These are phyloP conservation scores for Ascodesmis nigricans DNA, from an alignment of 495 filamentous ascomycete genomes.

Conservation along the genomic window DNA sequence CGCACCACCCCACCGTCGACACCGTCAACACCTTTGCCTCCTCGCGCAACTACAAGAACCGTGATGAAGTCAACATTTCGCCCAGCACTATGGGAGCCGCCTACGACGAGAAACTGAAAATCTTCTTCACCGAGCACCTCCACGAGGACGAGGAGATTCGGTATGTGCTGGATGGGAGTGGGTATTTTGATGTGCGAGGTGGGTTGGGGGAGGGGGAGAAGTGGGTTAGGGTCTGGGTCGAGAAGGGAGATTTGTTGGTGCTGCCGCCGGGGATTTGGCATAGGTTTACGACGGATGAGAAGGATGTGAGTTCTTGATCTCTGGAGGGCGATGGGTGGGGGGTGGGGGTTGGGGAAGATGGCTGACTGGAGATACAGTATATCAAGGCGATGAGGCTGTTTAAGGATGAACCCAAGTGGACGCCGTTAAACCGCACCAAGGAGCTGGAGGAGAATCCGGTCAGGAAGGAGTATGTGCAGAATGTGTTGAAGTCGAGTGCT, in stretches of 20 bases:
- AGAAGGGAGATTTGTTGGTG: slow-evolving; percentile 57
- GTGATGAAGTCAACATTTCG: slow-evolving; percentile 79
- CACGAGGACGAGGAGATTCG: slow-evolving; percentile 98
- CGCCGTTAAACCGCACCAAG: slow-evolving; percentile 58
- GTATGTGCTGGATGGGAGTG: slow-evolving; percentile 76
- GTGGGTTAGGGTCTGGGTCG: slow-evolving; percentile 68
- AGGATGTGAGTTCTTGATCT: slow-evolving; percentile 43
- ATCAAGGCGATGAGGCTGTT: slow-evolving; percentile 92
- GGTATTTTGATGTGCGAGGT: slow-evolving; percentile 82
- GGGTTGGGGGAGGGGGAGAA: slow-evolving; percentile 38
- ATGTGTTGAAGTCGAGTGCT: too few relatives aligned
- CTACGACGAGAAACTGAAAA: slow-evolving; percentile 80
- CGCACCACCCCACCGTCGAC: slow-evolving; percentile 30
- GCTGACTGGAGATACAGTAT: slow-evolving; percentile 34
- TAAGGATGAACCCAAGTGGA: slow-evolving; percentile 98
- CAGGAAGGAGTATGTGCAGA: slow-evolving; percentile 49
- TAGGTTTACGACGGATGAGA: slow-evolving; percentile 78
- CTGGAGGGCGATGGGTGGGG: background rate
- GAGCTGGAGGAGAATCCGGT: slow-evolving; percentile 61
- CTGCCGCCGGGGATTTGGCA: slow-evolving; percentile 94
- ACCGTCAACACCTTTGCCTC: slow-evolving; percentile 46
- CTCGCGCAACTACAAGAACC: slow-evolving; percentile 74
- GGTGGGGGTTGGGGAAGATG: slow-evolving; percentile 1
- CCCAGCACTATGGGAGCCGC: slow-evolving; percentile 63
- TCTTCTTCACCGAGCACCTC: slow-evolving; percentile 84